phyloP scores from a whole-genome alignment of 805 yeast genomes.

The Hanseniaspora singularis region DNA sequence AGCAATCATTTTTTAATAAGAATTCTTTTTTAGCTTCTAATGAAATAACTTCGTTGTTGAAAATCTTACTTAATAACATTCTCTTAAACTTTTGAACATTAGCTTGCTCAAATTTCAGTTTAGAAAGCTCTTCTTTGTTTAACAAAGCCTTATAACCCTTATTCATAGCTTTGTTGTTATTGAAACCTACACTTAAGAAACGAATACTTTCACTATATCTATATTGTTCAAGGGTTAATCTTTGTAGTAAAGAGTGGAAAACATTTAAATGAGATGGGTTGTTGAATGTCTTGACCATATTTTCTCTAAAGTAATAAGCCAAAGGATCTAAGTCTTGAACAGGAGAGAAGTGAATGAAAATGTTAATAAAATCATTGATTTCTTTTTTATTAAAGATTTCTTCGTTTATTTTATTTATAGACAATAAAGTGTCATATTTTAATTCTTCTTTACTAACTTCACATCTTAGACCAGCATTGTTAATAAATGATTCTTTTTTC shows the following conservation, averaged over 20 bases:
- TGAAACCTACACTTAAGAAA: neutral
- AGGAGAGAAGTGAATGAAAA: conserved; percentile 2
- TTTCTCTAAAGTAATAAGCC: conserved; percentile 5
- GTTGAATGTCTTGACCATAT: conserved; percentile 3
- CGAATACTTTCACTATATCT: neutral
- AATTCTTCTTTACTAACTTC: neutral
- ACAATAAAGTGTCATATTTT: neutral
- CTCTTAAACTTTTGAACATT: neutral
- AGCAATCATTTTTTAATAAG: neutral
- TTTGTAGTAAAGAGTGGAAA: neutral
- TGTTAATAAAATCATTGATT: neutral
- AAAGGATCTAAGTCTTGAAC: neutral
- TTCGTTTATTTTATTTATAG: conserved; percentile 8
- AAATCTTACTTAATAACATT: neutral
- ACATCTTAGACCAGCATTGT: neutral
- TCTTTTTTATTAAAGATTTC: conserved; percentile 5
- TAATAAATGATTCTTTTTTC: neutral
- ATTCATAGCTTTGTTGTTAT: neutral
- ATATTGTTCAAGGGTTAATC: neutral
- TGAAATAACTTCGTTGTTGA: neutral
- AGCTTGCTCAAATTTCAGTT: neutral
- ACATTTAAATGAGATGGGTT: neutral
- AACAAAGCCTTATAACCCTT: neutral
- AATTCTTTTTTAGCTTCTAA: neutral
- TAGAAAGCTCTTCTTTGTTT: neutral